Evolutionary conservation across 1,284 basidiomycete genomes (phyloP).

Genomic region (Rhodotorula mucilaginosa): DNA sequence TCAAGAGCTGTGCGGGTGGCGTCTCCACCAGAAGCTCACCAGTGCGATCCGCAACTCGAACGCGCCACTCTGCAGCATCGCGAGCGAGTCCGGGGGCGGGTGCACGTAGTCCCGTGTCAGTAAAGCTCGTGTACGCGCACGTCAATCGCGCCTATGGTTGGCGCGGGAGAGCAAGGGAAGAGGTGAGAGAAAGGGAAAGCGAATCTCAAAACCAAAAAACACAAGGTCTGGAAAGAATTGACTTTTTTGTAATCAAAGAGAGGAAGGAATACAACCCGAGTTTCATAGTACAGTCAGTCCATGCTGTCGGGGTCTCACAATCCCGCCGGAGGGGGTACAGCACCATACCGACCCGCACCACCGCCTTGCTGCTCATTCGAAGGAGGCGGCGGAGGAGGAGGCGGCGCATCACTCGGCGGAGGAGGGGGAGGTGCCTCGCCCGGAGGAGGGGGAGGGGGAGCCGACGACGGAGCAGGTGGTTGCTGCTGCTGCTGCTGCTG

Average conservation of each 20-base stretch:
- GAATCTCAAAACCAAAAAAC: not conserved
- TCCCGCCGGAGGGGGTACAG: constrained; percentile 25
- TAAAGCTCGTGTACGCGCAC: no score
- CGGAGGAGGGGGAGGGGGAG: not conserved
- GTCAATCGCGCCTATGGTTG: not conserved
- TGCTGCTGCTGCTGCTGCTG: not conserved
- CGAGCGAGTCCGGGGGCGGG: no score
- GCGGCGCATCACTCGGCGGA: constrained; percentile 1
- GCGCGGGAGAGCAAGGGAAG: not conserved
- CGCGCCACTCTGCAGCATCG: no score
- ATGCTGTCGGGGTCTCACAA: constrained; percentile 1
- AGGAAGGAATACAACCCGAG: not conserved
- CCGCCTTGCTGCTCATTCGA: not conserved
- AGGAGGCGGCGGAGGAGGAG: constrained; percentile 6
- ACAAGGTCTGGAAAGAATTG: no score
- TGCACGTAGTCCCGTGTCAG: no score
- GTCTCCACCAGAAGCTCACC: no score
- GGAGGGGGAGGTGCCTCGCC: constrained; percentile 4
- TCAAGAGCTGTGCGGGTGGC: no score
- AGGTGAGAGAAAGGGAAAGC: not conserved
- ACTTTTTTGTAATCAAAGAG: not conserved
- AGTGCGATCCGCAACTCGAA: no score
- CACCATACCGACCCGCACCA: constrained; percentile 16
- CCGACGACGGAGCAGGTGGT: not conserved
- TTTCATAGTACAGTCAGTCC: not conserved